A percentile compares a stretch with the other conserved stretches of the same genome.
Evolutionary conservation across 176 grass and related monocot genomes (phyloP).

Genomic region (Triticum timopheevii): DNA sequence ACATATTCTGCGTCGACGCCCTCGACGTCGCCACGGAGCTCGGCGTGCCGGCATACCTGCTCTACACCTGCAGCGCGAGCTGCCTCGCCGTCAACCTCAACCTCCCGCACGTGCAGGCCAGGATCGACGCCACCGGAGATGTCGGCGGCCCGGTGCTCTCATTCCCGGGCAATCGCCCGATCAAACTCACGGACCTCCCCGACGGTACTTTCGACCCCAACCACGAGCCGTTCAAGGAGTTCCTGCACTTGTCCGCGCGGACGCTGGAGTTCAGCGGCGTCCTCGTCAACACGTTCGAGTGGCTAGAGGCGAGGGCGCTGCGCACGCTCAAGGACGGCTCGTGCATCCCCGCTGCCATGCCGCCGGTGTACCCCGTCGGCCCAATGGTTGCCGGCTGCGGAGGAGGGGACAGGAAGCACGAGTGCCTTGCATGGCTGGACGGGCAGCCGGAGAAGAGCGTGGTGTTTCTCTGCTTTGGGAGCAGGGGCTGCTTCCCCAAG

Average conservation of each 20-base stretch:
- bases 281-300: conserved; percentile 54
- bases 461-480: conserved; percentile 61
- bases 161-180: too few species aligned
- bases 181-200: too few species aligned
- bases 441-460: conserved; percentile 41
- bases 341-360: conserved; percentile 28
- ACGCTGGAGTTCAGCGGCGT: conserved; percentile 17
- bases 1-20: neutral
- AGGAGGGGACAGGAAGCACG: neutral
- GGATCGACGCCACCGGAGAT: neutral
- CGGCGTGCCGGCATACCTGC: neutral
- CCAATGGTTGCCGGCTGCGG: conserved; percentile 5
- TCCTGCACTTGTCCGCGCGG: neutral
- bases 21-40: neutral
- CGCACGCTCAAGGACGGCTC: conserved; percentile 21
- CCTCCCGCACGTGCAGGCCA: neutral
- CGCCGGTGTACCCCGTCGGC: conserved; percentile 50
- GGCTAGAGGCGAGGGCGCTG: conserved; percentile 34
- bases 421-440: conserved; percentile 50
- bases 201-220: neutral
- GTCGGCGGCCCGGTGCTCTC: neutral
- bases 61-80: neutral
- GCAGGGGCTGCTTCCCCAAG: conserved; percentile 35
- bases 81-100: neutral
- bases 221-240: neutral